Percentiles rank a stretch among this genome's conserved stretches.
phyloP scores from a whole-genome alignment of 2,329 filamentous ascomycete genomes.

The Pestalotiopsis sp. region DNA sequence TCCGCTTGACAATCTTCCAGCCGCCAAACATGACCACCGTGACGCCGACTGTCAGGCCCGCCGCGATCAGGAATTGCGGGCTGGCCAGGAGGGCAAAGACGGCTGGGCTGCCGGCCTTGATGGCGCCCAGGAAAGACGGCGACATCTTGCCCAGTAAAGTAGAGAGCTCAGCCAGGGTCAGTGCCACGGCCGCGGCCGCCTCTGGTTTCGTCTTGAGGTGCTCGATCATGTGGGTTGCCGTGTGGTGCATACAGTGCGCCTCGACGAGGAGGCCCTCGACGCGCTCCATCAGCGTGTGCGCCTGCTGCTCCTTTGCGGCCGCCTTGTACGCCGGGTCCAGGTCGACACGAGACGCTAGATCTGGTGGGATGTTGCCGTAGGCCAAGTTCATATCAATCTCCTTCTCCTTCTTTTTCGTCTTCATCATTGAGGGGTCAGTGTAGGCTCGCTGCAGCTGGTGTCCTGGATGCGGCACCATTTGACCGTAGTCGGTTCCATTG shows the following conservation, averaged over 20 bases:
- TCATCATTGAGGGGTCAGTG: conserved; percentile 43
- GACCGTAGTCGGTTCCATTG: conserved; percentile 21
- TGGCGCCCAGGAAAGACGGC: conserved; percentile 72
- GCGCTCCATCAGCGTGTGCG: conserved; percentile 65
- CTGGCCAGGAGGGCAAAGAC: conserved; percentile 85
- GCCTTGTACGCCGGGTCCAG: conserved; percentile 49
- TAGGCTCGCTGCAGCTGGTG: conserved; percentile 30
- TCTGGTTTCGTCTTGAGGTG: conserved; percentile 79
- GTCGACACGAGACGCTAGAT: conserved; percentile 50
- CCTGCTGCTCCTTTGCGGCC: conserved; percentile 58
- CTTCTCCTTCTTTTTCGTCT: conserved; percentile 35
- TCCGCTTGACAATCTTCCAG: conserved; percentile 95
- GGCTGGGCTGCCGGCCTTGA: conserved; percentile 83
- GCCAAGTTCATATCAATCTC: conserved; percentile 89
- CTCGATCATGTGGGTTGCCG: conserved; percentile 77
- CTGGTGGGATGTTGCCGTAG: conserved; percentile 80
- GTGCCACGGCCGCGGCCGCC: conserved; percentile 88
- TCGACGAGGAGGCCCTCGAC: conserved; percentile 82
- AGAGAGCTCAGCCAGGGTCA: conserved; percentile 90
- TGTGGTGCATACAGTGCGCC: conserved; percentile 85
- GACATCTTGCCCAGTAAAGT: conserved; percentile 82
- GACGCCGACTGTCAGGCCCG: conserved; percentile 86
- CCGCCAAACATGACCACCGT: conserved; percentile 95
- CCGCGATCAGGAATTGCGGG: conserved; percentile 93
- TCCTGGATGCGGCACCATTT: conserved; percentile 13